A percentile compares a stretch with the other conserved stretches of the same genome.
Evolutionary conservation across 306 rosid genomes (phyloP).

Genomic region (Medicago lupulina): DNA sequence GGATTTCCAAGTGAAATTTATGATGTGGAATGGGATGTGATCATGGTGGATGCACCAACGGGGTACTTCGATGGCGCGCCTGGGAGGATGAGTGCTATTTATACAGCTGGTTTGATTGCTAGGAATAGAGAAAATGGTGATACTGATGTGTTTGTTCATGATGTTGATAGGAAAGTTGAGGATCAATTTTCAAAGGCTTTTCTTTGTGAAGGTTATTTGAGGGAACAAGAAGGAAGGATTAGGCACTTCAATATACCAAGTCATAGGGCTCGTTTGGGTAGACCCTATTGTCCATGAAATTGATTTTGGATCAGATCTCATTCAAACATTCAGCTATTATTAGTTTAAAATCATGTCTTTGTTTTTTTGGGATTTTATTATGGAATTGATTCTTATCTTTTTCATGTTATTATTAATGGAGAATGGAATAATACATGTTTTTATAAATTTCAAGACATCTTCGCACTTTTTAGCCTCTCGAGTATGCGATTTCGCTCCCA

Average conservation of each 20-base stretch:
- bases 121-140: slow-evolving; percentile 84
- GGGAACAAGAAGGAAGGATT: slow-evolving; percentile 77
- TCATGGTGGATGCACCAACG: slow-evolving; percentile 96
- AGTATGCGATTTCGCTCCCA: no score
- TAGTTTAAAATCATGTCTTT: slow-evolving; percentile 4
- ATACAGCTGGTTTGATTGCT: slow-evolving; percentile 90
- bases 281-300: slow-evolving; percentile 73
- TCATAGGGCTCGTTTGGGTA: slow-evolving; percentile 63
- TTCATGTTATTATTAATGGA: not conserved
- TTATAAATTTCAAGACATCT: not conserved
- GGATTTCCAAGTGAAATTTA: slow-evolving; percentile 74
- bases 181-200: slow-evolving; percentile 74
- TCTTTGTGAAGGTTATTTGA: slow-evolving; percentile 79
- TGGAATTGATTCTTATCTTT: not conserved
- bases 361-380: not conserved
- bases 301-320: not conserved
- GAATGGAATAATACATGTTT: not conserved
- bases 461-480: no score
- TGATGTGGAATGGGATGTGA: slow-evolving; percentile 85
- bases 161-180: slow-evolving; percentile 83
- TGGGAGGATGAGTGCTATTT: slow-evolving; percentile 89
- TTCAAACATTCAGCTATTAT: not conserved
- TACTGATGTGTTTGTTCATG: slow-evolving; percentile 88
- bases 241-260: slow-evolving; percentile 86
- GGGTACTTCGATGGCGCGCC: slow-evolving; percentile 84